Base-by-base conservation (phyloP, 2,329 filamentous ascomycete species). In the Monosporascus sp. region DNA sequence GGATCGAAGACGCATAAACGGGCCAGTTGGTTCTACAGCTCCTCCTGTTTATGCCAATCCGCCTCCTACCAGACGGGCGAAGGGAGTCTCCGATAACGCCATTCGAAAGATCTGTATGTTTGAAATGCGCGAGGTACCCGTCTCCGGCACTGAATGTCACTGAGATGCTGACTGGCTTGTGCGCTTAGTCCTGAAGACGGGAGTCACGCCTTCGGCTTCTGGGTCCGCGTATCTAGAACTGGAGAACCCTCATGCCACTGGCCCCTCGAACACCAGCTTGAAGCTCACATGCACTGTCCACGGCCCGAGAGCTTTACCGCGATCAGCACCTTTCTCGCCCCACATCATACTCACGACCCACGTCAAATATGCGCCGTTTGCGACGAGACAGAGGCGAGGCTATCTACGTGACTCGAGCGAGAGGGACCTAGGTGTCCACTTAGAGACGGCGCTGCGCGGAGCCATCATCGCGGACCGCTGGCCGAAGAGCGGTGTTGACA, bases 401-500 rank as follows among this genome's bases (percentile, higher is more conserved):
- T 96, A 97, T 68, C 76, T 96, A 22, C 85, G 92, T 47, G 93
- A 97, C 69, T 79, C 87, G 17, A 87, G 81, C 57, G 94, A 99
- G 74, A 83, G 92, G 49, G 94, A 99, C 67, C 79, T 99, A 2
- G 90, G 90, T 14, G 88, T 92, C 11, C 93, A 97, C 68, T 77
- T 99, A 3, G 92, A 97, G 71, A 93, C 91, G 17, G 92, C 94
- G 26, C 78, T 99, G 49, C 83, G 91, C 37, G 93, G 93, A 1
- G 89, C 91, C 7, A 85, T 97, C 49, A 93, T 97, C 65, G 91
- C 91, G 15, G 92, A 97, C 68, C 80, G 93, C 54, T 99, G 93
- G 90, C 94, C 94, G n/a, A 99, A 99, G 77, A 96, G 91, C 69
- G 92, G 91, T 45, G 86, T 96, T n/a, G 94, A 99, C 68, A 86